phyloP scores from a whole-genome alignment of 805 yeast species.

The Spathaspora girioi region DNA sequence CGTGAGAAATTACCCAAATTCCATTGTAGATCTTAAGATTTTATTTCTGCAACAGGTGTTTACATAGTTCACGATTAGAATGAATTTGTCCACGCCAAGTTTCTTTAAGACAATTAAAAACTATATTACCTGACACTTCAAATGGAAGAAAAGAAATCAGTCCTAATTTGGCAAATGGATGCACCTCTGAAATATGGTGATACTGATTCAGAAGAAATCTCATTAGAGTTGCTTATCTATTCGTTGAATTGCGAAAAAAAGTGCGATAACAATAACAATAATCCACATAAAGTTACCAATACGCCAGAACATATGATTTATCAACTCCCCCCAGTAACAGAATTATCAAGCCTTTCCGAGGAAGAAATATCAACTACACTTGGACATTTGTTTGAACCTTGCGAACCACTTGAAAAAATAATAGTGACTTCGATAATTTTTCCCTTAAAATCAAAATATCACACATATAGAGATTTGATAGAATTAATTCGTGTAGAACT shows the following conservation, averaged over 20 bases:
- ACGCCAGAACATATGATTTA: background rate
- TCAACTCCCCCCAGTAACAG: constrained; percentile 28
- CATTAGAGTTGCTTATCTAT: background rate
- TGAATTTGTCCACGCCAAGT: too few species aligned
- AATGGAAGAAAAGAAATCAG: too few species aligned
- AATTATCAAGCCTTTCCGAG: constrained; percentile 15
- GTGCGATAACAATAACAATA: background rate
- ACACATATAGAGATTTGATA: constrained; percentile 35
- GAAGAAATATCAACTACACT: constrained; percentile 37
- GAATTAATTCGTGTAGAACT: constrained; percentile 41
- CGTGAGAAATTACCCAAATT: too few species aligned
- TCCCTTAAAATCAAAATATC: constrained; percentile 6
- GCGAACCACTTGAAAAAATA: constrained; percentile 41
- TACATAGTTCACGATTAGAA: too few species aligned
- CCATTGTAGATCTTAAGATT: too few species aligned
- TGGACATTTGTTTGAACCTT: constrained; percentile 64
- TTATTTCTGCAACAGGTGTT: too few species aligned
- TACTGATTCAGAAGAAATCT: too few species aligned
- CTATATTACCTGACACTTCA: too few species aligned
- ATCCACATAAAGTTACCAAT: background rate
- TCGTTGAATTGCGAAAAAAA: background rate
- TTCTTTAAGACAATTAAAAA: too few species aligned
- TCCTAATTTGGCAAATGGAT: too few species aligned
- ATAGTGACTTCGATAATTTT: constrained; percentile 25
- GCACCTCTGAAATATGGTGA: too few species aligned